These are phyloP conservation scores for Gossypium trilobum DNA, from an alignment of 441 rosid genomes.

Conservation along the genomic window DNA sequence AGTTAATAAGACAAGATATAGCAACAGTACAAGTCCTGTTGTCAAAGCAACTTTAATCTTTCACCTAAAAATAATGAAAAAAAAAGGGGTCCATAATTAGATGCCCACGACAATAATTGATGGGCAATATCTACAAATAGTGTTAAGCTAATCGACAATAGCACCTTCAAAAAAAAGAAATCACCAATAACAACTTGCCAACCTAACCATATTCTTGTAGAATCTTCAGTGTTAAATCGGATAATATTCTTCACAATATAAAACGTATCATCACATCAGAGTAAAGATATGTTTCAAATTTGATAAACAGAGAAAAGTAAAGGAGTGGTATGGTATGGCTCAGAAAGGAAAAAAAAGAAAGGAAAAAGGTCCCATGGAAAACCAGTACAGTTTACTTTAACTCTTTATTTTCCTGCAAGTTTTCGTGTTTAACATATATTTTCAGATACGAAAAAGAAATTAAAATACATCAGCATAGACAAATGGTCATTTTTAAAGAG, in stretches of 20 bases:
- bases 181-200: not conserved
- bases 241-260: not conserved
- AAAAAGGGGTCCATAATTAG: not conserved
- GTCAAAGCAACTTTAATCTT: constrained; percentile 9
- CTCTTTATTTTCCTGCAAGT: too few relatives aligned
- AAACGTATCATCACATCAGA: not conserved
- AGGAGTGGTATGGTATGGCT: too few relatives aligned
- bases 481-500: not conserved
- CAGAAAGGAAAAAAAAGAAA: too few relatives aligned
- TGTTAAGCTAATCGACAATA: not conserved
- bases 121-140: not conserved
- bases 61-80: not conserved
- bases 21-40: not conserved
- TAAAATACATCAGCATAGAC: too few relatives aligned
- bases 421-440: too few relatives aligned
- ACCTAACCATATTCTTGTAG: not conserved
- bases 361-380: too few relatives aligned
- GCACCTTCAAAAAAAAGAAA: too few relatives aligned
- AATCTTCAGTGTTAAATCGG: not conserved
- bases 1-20: not conserved
- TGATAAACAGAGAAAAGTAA: not conserved
- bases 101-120: not conserved
- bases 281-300: not conserved
- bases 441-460: too few relatives aligned
- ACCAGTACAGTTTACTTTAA: too few relatives aligned